Evolutionary conservation across 2,329 filamentous ascomycete species (phyloP).

Genomic region (Fusarium sp.): DNA sequence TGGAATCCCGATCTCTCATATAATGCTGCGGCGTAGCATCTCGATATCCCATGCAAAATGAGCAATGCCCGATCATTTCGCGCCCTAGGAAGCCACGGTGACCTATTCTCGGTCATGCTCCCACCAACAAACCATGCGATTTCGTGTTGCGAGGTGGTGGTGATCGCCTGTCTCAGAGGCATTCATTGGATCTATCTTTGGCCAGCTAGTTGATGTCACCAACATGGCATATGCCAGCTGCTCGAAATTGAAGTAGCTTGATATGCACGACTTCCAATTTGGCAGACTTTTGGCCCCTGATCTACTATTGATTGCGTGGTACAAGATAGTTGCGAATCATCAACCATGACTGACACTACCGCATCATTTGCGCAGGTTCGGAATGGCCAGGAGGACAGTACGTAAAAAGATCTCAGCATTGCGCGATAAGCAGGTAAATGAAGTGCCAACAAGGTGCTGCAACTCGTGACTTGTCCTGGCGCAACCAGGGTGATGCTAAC

Average conservation of each 20-base stretch:
- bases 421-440: not conserved
- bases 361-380: not conserved
- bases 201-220: slow-evolving; percentile 2
- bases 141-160: slow-evolving; percentile 4
- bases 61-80: slow-evolving; percentile 8
- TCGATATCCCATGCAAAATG: not conserved
- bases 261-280: slow-evolving; percentile 21
- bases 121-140: slow-evolving; percentile 20
- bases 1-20: not conserved
- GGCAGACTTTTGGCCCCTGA: not conserved
- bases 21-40: not conserved
- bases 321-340: not conserved
- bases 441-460: not conserved
- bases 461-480: slow-evolving; percentile 4
- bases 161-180: slow-evolving; percentile 8
- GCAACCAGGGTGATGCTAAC: slow-evolving; percentile 15
- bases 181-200: slow-evolving; percentile 2
- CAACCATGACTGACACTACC: not conserved
- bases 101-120: slow-evolving; percentile 1
- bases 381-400: not conserved
- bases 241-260: not conserved
- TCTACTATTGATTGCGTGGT: not conserved
- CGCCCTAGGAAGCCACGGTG: not conserved
- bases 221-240: slow-evolving; percentile 17
- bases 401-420: not conserved